Evolutionary conservation across 495 filamentous ascomycete genomes (phyloP).

Genomic region (Aspergillus heteromorphus): DNA sequence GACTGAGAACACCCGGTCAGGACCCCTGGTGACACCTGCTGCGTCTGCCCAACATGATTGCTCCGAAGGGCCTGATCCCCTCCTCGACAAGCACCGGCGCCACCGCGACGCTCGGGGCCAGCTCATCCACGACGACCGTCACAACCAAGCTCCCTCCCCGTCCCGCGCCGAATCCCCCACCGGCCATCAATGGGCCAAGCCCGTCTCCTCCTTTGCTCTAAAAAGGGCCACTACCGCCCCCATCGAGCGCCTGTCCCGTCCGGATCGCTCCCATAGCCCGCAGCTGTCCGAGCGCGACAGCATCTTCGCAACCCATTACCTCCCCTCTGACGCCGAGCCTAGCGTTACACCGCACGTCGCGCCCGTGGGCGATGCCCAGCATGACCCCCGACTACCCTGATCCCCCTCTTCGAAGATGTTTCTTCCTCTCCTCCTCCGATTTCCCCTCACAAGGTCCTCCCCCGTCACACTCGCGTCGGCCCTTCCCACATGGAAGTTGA

Average conservation of each 20-base stretch:
- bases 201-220: slow-evolving; percentile 27
- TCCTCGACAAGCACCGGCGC: slow-evolving; percentile 39
- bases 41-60: slow-evolving; percentile 45
- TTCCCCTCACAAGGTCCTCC: slow-evolving; percentile 34
- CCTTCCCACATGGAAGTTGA: slow-evolving; percentile 43
- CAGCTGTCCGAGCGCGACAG: slow-evolving; percentile 58
- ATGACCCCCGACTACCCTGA: slow-evolving; percentile 28
- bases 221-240: slow-evolving; percentile 33
- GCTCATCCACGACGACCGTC: slow-evolving; percentile 28
- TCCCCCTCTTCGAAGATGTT: slow-evolving; percentile 27
- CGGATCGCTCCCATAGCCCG: slow-evolving; percentile 32
- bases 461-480: slow-evolving; percentile 28
- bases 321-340: slow-evolving; percentile 41
- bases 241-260: slow-evolving; percentile 23
- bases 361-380: slow-evolving; percentile 28
- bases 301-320: slow-evolving; percentile 60
- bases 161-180: slow-evolving; percentile 41
- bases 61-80: slow-evolving; percentile 29
- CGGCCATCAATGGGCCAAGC: slow-evolving; percentile 32
- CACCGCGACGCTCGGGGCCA: slow-evolving; percentile 30
- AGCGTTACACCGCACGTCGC: slow-evolving; percentile 45
- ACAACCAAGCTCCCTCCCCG: slow-evolving; percentile 30
- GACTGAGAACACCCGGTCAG: slow-evolving; percentile 43
- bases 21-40: slow-evolving; percentile 47
- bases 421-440: slow-evolving; percentile 26